These are phyloP conservation scores for Aureobasidium lini DNA, from an alignment of 2,329 filamentous ascomycete species.

Conservation along the genomic window DNA sequence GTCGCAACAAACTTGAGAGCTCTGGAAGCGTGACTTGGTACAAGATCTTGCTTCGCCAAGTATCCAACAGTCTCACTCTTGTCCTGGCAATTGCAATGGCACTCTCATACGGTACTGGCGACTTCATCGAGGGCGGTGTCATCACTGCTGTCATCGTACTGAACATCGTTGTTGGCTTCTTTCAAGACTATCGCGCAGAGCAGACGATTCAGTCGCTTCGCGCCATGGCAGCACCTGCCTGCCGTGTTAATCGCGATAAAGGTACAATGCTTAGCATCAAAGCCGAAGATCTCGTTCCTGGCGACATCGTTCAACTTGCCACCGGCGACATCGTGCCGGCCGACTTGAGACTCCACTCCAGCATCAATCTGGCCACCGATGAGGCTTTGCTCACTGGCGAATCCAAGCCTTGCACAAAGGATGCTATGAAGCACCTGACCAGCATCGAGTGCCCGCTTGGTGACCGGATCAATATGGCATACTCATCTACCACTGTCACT, in stretches of 20 bases:
- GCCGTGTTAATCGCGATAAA: constrained; percentile 46
- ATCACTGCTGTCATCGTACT: constrained; percentile 50
- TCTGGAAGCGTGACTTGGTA: constrained; percentile 25
- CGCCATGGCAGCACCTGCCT: constrained; percentile 49
- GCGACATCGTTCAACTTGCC: constrained; percentile 56
- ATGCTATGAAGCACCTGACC: constrained; percentile 48
- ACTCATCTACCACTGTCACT: constrained; percentile 64
- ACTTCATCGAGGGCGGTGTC: constrained; percentile 55
- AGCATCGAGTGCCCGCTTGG: constrained; percentile 50
- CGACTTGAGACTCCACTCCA: constrained; percentile 45
- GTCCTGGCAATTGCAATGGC: constrained; percentile 51
- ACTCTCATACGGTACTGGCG: constrained; percentile 50
- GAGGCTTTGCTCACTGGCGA: constrained; percentile 69
- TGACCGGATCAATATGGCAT: constrained; percentile 63
- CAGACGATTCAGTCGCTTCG: constrained; percentile 52
- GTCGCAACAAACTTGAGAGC: constrained; percentile 24
- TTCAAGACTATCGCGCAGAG: constrained; percentile 53
- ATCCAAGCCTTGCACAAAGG: constrained; percentile 61
- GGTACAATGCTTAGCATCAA: constrained; percentile 46
- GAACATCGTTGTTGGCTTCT: constrained; percentile 54
- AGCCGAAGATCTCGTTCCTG: constrained; percentile 54
- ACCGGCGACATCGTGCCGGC: constrained; percentile 64
- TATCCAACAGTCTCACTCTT: constrained; percentile 32
- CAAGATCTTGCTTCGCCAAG: constrained; percentile 29
- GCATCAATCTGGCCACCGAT: constrained; percentile 60